Conservation (phyloP, 1,284 basidiomycete genomes). For the Wolfiporia cocos region DNA sequence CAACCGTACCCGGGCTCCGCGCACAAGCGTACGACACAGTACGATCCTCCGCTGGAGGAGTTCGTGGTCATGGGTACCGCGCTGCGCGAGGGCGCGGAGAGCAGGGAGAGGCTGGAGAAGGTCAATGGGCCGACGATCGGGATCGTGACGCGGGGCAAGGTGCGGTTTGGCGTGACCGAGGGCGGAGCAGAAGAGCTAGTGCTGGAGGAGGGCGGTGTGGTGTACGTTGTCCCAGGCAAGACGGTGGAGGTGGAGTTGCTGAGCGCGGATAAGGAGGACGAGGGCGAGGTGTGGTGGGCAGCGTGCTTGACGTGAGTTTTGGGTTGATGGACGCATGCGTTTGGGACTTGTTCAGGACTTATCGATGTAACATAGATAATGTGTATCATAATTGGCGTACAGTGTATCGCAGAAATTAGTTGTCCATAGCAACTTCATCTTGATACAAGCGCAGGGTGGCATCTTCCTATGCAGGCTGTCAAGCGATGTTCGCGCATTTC, state of each 20-base stretch:
- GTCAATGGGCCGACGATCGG: conserved; percentile 81
- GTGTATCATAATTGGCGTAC: too few relatives aligned
- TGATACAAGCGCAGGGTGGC: too few relatives aligned
- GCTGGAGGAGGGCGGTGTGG: conserved; percentile 66
- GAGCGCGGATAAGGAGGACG: conserved; percentile 23
- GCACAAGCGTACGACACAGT: conserved; percentile 43
- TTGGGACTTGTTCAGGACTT: too few relatives aligned
- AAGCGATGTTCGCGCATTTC: too few relatives aligned
- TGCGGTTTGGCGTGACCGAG: conserved; percentile 35
- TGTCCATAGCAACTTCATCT: too few relatives aligned
- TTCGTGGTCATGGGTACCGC: conserved; percentile 80
- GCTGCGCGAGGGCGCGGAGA: conserved; percentile 38
- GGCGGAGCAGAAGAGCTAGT: conserved; percentile 35
- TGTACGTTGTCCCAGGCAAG: conserved; percentile 74
- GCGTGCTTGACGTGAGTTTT: conserved; percentile 9
- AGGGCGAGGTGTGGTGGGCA: conserved; percentile 31
- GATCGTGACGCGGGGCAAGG: conserved; percentile 66
- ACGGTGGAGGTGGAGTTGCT: conserved; percentile 42
- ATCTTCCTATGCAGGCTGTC: too few relatives aligned
- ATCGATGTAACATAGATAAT: too few relatives aligned
- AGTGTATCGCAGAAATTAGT: too few relatives aligned
- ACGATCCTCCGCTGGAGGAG: conserved; percentile 91
- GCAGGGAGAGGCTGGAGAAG: conserved; percentile 42
- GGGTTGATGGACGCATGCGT: too few relatives aligned
- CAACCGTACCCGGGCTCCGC: conserved; percentile 34